phyloP scores from a whole-genome alignment of 148 eudicot species.

The Drosera capensis region DNA sequence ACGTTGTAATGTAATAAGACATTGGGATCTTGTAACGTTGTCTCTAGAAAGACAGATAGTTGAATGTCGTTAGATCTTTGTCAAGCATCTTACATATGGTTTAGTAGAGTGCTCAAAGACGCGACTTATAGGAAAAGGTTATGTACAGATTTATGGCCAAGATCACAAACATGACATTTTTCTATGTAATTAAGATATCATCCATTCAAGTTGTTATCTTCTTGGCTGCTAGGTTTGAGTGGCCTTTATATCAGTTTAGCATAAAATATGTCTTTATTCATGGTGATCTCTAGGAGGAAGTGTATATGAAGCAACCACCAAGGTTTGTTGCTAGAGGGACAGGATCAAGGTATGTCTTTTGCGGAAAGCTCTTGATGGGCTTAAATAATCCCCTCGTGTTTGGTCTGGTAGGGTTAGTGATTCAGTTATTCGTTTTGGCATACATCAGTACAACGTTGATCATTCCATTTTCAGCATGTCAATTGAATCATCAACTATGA shows the following conservation, averaged over 20 bases:
- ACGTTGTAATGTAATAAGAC: too few relatives aligned
- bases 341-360: too few relatives aligned
- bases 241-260: not conserved
- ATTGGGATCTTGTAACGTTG: not conserved
- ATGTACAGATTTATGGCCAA: not conserved
- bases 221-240: not conserved
- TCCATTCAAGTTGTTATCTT: not conserved
- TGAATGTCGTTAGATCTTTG: not conserved
- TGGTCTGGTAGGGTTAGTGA: too few relatives aligned
- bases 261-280: not conserved
- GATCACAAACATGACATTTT: constrained; percentile 1
- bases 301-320: constrained; percentile 3
- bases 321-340: too few relatives aligned
- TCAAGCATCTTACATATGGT: not conserved
- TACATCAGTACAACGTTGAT: too few relatives aligned
- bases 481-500: too few relatives aligned
- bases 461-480: too few relatives aligned
- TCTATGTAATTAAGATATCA: not conserved
- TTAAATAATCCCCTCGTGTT: too few relatives aligned
- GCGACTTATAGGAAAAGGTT: not conserved
- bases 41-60: not conserved
- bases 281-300: not conserved
- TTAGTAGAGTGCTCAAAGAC: not conserved
- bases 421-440: too few relatives aligned
- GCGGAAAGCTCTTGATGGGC: too few relatives aligned